Evolutionary conservation across 306 rosid genomes (phyloP).

Genomic region (Abrus precatorius): DNA sequence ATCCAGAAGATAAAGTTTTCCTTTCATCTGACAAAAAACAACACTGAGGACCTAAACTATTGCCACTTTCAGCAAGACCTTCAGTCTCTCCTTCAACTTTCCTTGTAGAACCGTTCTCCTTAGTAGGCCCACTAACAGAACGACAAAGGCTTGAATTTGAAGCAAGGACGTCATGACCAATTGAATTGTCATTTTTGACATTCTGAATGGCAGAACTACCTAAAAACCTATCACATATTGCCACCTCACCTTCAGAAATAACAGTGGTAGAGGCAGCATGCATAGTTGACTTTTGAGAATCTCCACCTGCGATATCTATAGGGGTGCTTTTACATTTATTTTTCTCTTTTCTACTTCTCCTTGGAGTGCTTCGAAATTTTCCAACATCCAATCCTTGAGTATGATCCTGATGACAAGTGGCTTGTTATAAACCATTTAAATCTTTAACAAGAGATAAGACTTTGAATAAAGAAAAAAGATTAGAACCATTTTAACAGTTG

Average conservation of each 20-base stretch:
- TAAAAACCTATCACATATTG: constrained; percentile 43
- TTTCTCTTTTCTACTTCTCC: constrained; percentile 74
- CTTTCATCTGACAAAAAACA: constrained; percentile 55
- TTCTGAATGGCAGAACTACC: constrained; percentile 54
- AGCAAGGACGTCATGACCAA: constrained; percentile 52
- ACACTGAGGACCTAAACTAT: constrained; percentile 48
- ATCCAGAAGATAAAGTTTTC: constrained; percentile 50
- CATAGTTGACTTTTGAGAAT: constrained; percentile 49
- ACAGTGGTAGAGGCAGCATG: constrained; percentile 59
- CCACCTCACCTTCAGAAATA: constrained; percentile 60
- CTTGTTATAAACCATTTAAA: constrained; percentile 64
- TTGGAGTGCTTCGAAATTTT: constrained; percentile 66
- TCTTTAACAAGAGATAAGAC: constrained; percentile 51
- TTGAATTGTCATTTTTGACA: constrained; percentile 52
- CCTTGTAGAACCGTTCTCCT: constrained; percentile 49
- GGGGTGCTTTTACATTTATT: constrained; percentile 62
- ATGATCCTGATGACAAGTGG: constrained; percentile 72
- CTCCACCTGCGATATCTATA: constrained; percentile 48
- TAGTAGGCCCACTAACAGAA: constrained; percentile 51
- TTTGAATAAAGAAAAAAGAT: constrained; percentile 44
- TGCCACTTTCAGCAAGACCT: constrained; percentile 51
- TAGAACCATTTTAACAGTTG: constrained; percentile 63
- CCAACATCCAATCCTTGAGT: constrained; percentile 53
- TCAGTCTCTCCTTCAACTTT: constrained; percentile 56
- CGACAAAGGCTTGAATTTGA: constrained; percentile 57